These are phyloP conservation scores for Alternaria metachromatica DNA, from an alignment of 2,329 filamentous ascomycete species.

Conservation along the genomic window DNA sequence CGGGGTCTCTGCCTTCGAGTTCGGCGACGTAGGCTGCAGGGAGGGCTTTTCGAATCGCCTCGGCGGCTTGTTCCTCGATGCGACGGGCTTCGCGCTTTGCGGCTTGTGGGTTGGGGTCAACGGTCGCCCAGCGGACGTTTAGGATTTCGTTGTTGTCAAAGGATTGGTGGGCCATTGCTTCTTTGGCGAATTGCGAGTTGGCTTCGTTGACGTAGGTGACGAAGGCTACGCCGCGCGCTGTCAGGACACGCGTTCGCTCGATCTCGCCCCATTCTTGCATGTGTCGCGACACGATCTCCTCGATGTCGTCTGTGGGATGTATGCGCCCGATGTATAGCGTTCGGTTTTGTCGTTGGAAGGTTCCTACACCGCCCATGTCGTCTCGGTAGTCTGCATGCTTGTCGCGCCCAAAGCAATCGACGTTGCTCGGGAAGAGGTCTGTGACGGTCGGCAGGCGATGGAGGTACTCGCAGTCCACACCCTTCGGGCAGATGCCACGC, in stretches of 20 bases:
- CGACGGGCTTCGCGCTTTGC: constrained; percentile 87
- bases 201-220: constrained; percentile 88
- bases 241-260: constrained; percentile 86
- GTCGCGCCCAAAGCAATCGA: constrained; percentile 94
- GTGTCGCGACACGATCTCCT: constrained; percentile 92
- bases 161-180: constrained; percentile 94
- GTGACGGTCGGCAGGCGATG: constrained; percentile 86
- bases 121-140: constrained; percentile 96
- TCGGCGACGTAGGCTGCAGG: constrained; percentile 92
- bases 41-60: constrained; percentile 85
- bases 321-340: constrained; percentile 94
- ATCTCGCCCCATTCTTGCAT: constrained; percentile 97
- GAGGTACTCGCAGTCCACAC: constrained; percentile 91
- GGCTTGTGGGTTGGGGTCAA: constrained; percentile 93
- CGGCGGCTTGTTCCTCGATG: constrained; percentile 95
- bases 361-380: constrained; percentile 97
- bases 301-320: constrained; percentile 94
- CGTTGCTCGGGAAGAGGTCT: constrained; percentile 90
- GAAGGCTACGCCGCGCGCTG: constrained; percentile 88
- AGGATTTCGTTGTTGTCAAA: constrained; percentile 91
- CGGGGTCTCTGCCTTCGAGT: constrained; percentile 88
- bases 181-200: constrained; percentile 60
- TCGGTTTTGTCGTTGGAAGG: constrained; percentile 90
- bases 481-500: constrained; percentile 80
- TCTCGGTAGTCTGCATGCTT: constrained; percentile 93